Conservation (phyloP, 169 alveolate genomes). For the Eimeria necatrix region DNA sequence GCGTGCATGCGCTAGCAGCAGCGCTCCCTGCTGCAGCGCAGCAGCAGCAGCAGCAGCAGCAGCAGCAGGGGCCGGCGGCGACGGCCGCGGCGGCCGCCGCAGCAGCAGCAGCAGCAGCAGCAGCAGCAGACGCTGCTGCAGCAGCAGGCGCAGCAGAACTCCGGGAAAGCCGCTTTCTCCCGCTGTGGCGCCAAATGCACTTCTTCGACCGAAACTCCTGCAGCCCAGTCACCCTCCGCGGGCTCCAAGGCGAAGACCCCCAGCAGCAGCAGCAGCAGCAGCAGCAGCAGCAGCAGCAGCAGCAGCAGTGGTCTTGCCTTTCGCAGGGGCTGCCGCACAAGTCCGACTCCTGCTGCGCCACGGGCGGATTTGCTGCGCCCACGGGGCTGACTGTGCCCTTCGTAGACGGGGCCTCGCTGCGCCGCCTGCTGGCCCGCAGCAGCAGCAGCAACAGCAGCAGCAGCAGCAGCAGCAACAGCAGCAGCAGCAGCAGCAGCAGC, state of each 20-base stretch:
- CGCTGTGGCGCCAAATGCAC: conserved; percentile 49
- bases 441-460: too few relatives aligned
- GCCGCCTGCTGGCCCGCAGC: neutral
- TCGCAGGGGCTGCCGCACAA: conserved; percentile 25
- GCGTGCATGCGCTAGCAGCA: conserved; percentile 10
- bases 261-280: neutral
- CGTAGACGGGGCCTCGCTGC: conserved; percentile 42
- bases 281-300: neutral
- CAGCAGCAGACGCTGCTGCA: neutral
- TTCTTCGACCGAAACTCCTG: neutral
- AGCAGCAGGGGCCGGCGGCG: too few relatives aligned
- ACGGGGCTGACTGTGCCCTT: conserved; percentile 62
- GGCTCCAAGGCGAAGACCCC: neutral
- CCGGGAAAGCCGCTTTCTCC: neutral
- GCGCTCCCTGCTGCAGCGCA: neutral
- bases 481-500: neutral
- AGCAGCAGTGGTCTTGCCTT: neutral
- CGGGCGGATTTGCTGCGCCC: conserved; percentile 63
- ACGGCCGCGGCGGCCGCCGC: conserved; percentile 2
- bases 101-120: neutral
- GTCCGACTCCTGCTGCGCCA: conserved; percentile 24
- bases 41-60: neutral
- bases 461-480: neutral
- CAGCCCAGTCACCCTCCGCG: conserved; percentile 34
- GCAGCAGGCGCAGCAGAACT: neutral